Base-by-base conservation (phyloP, 73 alveolate species). In the Symbiodinium natans region DNA sequence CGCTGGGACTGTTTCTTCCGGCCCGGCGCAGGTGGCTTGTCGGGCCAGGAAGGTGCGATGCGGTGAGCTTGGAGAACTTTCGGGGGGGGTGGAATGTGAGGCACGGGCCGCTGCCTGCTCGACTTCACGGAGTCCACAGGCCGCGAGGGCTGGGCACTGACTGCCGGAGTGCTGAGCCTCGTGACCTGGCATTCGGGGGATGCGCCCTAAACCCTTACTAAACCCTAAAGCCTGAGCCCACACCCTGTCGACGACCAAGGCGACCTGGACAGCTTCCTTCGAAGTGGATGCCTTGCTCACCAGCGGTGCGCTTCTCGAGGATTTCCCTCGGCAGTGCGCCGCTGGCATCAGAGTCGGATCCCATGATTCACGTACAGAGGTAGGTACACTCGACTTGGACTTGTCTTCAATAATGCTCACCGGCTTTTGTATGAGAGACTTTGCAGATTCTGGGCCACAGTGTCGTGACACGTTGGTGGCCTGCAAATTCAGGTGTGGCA, bases 281-380 rank as follows among this genome's bases (percentile, higher is more conserved):
- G 94, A 42, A 0, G 40, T 84, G 15, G 95, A 88, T 29, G 23
- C 43, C 17, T 36, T 88, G 86, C 86, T 39, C 56, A n/a, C 74
- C 74, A 63, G 86, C 27, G 95, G 95, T 10, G 95, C 86, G 38
- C 95, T 56, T 38, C 74, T 88, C 74, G 36, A 23, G 85, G 95
- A 88, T 34, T 33, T 7, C 34, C 95, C 95, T 71, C 74, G 23
- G 86, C 85, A 15, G 43, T 23, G 80, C 31, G 36, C 33, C 19
- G 11, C 11, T 23, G 17, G 80, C 80, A 63, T n/a, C n/a, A n/a
- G n/a, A n/a, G n/a, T n/a, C n/a, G n/a, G n/a, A n/a, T n/a, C n/a
- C n/a, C n/a, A n/a, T n/a, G n/a, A n/a, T n/a, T n/a, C n/a, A n/a
- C n/a, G n/a, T n/a, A n/a, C n/a, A n/a, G n/a, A n/a, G n/a, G n/a